Percentiles rank a stretch among this genome's conserved stretches.
These are phyloP conservation scores for Rhynchosporium agropyri DNA, from an alignment of 2,329 filamentous ascomycete genomes.

Conservation along the genomic window DNA sequence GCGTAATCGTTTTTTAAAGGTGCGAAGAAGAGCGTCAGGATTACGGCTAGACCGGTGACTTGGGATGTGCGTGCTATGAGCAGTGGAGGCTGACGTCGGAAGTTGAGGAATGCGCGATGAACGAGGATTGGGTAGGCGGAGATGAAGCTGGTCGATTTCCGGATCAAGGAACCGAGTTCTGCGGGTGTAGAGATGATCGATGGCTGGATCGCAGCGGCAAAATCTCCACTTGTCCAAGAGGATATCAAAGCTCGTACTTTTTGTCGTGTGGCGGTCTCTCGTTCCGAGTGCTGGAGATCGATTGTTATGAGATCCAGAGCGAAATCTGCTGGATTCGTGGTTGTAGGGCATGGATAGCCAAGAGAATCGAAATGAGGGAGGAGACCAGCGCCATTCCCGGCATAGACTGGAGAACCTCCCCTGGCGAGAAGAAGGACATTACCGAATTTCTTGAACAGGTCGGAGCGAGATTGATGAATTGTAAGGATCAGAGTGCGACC, in stretches of 20 bases:
- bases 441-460: constrained; percentile 71
- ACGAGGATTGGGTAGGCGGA: constrained; percentile 69
- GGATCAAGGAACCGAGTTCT: constrained; percentile 69
- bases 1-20: constrained; percentile 70
- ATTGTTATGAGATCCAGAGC: constrained; percentile 77
- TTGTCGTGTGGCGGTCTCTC: constrained; percentile 63
- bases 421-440: constrained; percentile 71
- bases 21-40: constrained; percentile 71
- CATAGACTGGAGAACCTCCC: constrained; percentile 69
- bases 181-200: constrained; percentile 60
- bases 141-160: constrained; percentile 62
- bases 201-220: constrained; percentile 29
- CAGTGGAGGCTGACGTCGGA: constrained; percentile 65
- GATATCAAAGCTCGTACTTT: constrained; percentile 64
- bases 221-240: constrained; percentile 51
- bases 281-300: constrained; percentile 66
- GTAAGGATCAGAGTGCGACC: constrained; percentile 76
- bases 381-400: constrained; percentile 65
- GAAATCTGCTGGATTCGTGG: constrained; percentile 78
- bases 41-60: constrained; percentile 63
- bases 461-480: constrained; percentile 76
- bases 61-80: constrained; percentile 69
- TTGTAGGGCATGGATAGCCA: constrained; percentile 66
- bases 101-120: constrained; percentile 68
- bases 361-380: constrained; percentile 62